Evolutionary conservation across 768 basidiomycete species (phyloP), one percentile per base, ranked within the genome.

Genomic region (Suillus luteus): DNA sequence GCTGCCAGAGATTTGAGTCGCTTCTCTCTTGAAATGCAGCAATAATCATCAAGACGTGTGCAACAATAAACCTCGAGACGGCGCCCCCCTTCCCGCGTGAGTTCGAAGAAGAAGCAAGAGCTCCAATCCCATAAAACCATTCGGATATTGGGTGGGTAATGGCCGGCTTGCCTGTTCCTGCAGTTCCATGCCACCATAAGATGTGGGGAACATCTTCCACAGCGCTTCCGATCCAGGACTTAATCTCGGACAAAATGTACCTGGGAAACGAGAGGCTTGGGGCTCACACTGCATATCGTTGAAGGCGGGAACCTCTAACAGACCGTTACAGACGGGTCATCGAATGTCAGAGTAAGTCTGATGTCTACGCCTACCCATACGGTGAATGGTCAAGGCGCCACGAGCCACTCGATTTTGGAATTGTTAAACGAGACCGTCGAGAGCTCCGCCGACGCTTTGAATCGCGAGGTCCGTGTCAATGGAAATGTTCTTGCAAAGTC

Each of bases 181-280:
- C 71, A 48, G 46, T 55, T 17, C 73, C 73, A 55, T 55, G 64
- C 15, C 73, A 60, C 70, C 69, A 73, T 44, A 31, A 3, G 31
- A 31, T 55, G 7, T 55, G 57, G 15, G 61, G 57, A 35, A 54
- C 33, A 41, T 65, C 55, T 12, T 46, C n/a, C 52, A 1, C 35
- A 10, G 61, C 55, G 46, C 65, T 48, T 49, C 68, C 64, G 27
- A 65, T 57, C 75, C 74, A 77, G 24, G 64, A 48, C 44, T 51
- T 61, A 37, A 76, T 71, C 24, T 68, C 66, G 22, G 71, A 66
- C 46, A 75, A 62, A 35, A 76, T 65, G 12, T 76, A 12, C 63
- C 66, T 2, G 55, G 44, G 12, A 70, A 63, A 52, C 71, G 73
- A 44, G 73, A 44, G 3, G 1, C 51, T 58, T 55, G 12, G 48